These are phyloP conservation scores for Strobilomyces dryophilus DNA, from an alignment of 768 basidiomycete genomes.

Conservation along the genomic window DNA sequence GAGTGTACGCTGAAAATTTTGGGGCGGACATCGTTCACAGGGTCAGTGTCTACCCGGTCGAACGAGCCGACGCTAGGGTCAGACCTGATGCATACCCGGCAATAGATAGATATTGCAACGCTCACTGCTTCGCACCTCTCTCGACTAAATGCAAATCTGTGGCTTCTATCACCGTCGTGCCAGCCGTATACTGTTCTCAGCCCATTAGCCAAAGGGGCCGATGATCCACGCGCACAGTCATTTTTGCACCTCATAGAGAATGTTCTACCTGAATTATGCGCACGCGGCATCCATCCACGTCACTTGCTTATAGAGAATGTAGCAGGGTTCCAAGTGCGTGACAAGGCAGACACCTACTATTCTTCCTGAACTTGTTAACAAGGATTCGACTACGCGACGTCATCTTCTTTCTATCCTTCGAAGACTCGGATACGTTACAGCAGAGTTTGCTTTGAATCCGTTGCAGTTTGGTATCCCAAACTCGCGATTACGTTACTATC, in stretches of 20 bases:
- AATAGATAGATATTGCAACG: conserved; percentile 56
- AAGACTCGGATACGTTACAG: conserved; percentile 49
- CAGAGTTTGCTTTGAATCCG: conserved; percentile 69
- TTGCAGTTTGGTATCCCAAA: conserved; percentile 80
- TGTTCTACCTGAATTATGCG: conserved; percentile 57
- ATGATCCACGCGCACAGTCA: conserved; percentile 70
- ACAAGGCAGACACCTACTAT: neutral
- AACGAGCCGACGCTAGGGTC: neutral
- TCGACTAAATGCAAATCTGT: conserved; percentile 51
- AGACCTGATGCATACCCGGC: neutral
- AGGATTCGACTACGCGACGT: conserved; percentile 64
- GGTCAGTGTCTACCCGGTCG: conserved; percentile 4
- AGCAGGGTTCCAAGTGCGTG: conserved; percentile 72
- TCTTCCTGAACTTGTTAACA: conserved; percentile 10
- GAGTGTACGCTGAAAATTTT: conserved; percentile 64
- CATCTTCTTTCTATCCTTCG: conserved; percentile 50
- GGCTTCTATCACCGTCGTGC: conserved; percentile 80
- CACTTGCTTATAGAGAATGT: conserved; percentile 76
- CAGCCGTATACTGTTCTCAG: conserved; percentile 83
- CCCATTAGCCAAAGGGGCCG: conserved; percentile 62
- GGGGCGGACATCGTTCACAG: conserved; percentile 42
- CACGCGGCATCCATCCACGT: conserved; percentile 43
- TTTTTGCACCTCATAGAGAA: conserved; percentile 67
- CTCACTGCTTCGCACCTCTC: conserved; percentile 48
- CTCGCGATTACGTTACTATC: conserved; percentile 76